A percentile compares a stretch with the other conserved stretches of the same genome.
Evolutionary conservation across 2,329 filamentous ascomycete species (phyloP).

Genomic region (Fusarium temperatum): DNA sequence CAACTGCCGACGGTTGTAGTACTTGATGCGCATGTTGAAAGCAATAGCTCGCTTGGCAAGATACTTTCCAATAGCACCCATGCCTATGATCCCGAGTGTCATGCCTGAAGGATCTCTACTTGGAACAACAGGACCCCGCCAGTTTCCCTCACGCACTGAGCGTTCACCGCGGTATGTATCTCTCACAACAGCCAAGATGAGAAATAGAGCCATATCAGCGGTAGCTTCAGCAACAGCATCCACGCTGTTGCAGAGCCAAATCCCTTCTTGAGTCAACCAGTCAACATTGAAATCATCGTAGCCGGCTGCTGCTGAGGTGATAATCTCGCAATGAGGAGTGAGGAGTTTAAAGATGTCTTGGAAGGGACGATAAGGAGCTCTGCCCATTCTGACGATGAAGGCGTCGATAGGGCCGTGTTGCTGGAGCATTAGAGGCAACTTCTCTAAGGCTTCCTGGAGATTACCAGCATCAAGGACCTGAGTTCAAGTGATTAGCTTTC

Average conservation of each 20-base stretch:
- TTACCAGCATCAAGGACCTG: constrained; percentile 48
- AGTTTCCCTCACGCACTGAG: constrained; percentile 48
- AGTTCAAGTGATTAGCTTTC: not conserved
- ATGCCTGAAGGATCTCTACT: constrained; percentile 54
- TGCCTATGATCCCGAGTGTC: constrained; percentile 58
- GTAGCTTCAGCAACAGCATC: constrained; percentile 64
- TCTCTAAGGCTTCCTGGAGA: constrained; percentile 47
- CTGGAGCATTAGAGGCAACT: constrained; percentile 49
- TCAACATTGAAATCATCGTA: constrained; percentile 58
- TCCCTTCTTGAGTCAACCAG: constrained; percentile 52
- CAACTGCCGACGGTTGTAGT: constrained; percentile 53
- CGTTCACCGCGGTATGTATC: constrained; percentile 54
- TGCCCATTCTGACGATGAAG: constrained; percentile 61
- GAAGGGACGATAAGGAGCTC: constrained; percentile 59
- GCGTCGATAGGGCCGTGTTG: constrained; percentile 55
- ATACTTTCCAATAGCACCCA: constrained; percentile 58
- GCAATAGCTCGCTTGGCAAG: constrained; percentile 50
- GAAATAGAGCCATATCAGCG: constrained; percentile 57
- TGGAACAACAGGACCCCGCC: constrained; percentile 48
- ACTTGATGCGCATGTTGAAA: constrained; percentile 56
- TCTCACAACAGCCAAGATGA: constrained; percentile 51
- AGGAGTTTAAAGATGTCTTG: constrained; percentile 55
- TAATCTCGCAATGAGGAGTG: constrained; percentile 54
- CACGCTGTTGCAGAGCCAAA: constrained; percentile 64
- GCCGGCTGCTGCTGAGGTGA: constrained; percentile 57